A percentile compares a stretch with the other conserved stretches of the same genome.
Conservation (phyloP, 805 yeast genomes). For the Yamadazyma sp. region DNA sequence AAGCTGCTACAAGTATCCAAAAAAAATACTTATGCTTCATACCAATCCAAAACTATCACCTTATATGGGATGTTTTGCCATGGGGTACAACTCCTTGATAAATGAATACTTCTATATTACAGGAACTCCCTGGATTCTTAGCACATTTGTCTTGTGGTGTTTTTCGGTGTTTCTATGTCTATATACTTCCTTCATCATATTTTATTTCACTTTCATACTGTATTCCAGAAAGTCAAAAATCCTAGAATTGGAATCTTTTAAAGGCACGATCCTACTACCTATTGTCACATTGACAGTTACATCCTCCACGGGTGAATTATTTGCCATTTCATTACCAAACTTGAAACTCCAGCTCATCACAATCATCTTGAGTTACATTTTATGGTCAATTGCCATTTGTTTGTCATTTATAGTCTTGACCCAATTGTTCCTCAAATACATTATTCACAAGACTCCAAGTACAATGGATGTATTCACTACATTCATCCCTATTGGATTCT, state of each 20-base stretch:
- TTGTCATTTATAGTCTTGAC: constrained; percentile 56
- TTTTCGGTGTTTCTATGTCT: constrained; percentile 54
- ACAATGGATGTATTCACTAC: constrained; percentile 56
- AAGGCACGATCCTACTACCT: constrained; percentile 64
- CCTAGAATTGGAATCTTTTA: constrained; percentile 31
- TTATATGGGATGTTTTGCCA: constrained; percentile 74
- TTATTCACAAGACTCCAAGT: constrained; percentile 57
- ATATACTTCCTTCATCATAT: constrained; percentile 57
- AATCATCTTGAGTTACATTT: constrained; percentile 49
- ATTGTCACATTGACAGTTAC: constrained; percentile 79
- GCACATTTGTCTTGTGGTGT: constrained; percentile 66
- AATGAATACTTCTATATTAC: constrained; percentile 51
- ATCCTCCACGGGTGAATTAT: constrained; percentile 61
- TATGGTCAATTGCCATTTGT: constrained; percentile 69
- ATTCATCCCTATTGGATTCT: constrained; percentile 77
- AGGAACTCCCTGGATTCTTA: constrained; percentile 41
- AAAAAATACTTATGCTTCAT: constrained; percentile 15
- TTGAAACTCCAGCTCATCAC: constrained; percentile 48
- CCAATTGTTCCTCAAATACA: constrained; percentile 57
- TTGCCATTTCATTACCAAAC: constrained; percentile 43
- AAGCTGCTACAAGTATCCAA: constrained; percentile 35
- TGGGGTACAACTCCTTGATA: constrained; percentile 72
- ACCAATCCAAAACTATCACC: constrained; percentile 46
- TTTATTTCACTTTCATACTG: constrained; percentile 46
- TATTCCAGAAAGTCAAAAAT: constrained; percentile 24